Percentiles rank a stretch among this genome's conserved stretches.
Evolutionary conservation across 352 stramenopile genomes (phyloP).

Genomic region (Phytopythium chamaehyphon): DNA sequence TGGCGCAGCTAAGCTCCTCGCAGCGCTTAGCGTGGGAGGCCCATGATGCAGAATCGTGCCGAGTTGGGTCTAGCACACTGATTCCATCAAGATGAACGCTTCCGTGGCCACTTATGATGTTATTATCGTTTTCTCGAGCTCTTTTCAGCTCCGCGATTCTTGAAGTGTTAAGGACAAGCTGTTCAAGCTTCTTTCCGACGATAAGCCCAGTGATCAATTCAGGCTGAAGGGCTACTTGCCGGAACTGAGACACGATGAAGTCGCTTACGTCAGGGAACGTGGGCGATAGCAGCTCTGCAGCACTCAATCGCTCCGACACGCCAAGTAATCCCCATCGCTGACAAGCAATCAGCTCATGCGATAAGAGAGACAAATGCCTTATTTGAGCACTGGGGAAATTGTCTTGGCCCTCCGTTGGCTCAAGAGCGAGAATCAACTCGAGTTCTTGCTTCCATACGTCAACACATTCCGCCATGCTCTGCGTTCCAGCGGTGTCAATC

Average conservation of each 20-base stretch:
- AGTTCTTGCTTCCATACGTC: constrained; percentile 38
- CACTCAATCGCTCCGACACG: neutral
- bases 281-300: neutral
- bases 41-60: constrained; percentile 37
- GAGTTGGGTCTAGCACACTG: constrained; percentile 14
- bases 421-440: constrained; percentile 18
- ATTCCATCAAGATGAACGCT: neutral
- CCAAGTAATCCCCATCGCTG: constrained; percentile 3
- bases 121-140: too few species aligned
- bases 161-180: neutral
- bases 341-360: too few species aligned
- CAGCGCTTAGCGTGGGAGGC: neutral
- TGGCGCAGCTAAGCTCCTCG: neutral
- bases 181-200: constrained; percentile 1
- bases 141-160: neutral
- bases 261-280: neutral
- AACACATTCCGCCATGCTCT: constrained; percentile 27
- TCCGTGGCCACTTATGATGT: too few species aligned
- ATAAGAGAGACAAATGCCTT: too few species aligned
- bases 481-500: constrained; percentile 16
- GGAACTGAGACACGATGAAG: neutral
- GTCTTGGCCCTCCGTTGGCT: constrained; percentile 1
- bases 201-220: neutral
- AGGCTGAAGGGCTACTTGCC: neutral
- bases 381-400: neutral